phyloP scores from a whole-genome alignment of 768 basidiomycete genomes.

The Pisolithus marmoratus region DNA sequence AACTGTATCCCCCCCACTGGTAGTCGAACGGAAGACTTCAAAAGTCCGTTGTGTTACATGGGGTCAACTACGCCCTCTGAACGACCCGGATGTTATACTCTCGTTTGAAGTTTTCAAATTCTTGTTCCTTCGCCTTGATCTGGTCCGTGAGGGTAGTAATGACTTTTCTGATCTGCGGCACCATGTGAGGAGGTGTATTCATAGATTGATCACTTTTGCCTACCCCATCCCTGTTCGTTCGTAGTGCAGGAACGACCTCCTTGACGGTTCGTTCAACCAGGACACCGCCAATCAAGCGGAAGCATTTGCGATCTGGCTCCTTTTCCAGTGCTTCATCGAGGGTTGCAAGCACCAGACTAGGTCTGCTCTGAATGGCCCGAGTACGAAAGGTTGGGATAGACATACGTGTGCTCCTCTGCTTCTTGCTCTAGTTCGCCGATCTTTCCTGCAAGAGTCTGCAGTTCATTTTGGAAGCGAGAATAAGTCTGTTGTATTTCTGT shows the following conservation, averaged over 20 bases:
- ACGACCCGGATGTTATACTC: constrained; percentile 73
- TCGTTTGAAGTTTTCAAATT: constrained; percentile 73
- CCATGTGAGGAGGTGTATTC: constrained; percentile 8
- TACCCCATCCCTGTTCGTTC: constrained; percentile 87
- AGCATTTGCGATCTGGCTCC: constrained; percentile 91
- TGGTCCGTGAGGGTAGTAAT: constrained; percentile 73
- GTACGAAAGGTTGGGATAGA: constrained; percentile 13
- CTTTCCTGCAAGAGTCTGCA: constrained; percentile 88
- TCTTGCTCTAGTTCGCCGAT: constrained; percentile 96
- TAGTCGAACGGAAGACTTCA: neutral
- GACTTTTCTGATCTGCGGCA: constrained; percentile 71
- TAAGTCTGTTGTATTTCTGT: constrained; percentile 84
- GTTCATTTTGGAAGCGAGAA: constrained; percentile 76
- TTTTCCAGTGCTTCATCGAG: constrained; percentile 75
- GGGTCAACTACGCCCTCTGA: constrained; percentile 18
- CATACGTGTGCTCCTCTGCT: constrained; percentile 90
- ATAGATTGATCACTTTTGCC: constrained; percentile 20
- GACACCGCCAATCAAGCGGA: constrained; percentile 92
- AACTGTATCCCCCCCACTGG: neutral
- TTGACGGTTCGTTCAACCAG: constrained; percentile 94
- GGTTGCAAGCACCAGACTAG: constrained; percentile 83
- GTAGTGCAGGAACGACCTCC: constrained; percentile 86
- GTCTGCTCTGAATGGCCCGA: neutral
- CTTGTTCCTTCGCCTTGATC: constrained; percentile 84
- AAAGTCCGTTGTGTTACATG: constrained; percentile 5